phyloP scores from a whole-genome alignment of 2,329 filamentous ascomycete species.

The Aspergillus calidoustus region DNA sequence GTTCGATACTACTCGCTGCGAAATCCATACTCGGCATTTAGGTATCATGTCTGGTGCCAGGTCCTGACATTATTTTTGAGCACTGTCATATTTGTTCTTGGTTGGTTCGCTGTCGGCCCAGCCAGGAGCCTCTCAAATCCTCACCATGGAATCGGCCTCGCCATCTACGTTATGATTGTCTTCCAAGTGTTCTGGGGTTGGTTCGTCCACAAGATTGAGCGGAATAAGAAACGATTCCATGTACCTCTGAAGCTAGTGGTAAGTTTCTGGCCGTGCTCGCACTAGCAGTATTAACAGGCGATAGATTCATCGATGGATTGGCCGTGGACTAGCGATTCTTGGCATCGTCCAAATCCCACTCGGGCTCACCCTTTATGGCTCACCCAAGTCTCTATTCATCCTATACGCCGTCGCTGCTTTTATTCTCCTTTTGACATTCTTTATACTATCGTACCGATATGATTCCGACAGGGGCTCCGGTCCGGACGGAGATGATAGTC shows the following conservation, averaged over 20 bases:
- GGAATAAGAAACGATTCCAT: constrained; percentile 57
- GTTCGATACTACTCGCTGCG: constrained; percentile 63
- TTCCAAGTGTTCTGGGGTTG: constrained; percentile 64
- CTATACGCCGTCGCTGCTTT: constrained; percentile 80
- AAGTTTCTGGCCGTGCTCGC: constrained; percentile 29
- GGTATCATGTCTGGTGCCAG: constrained; percentile 67
- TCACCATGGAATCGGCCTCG: constrained; percentile 69
- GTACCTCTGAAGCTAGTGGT: constrained; percentile 64
- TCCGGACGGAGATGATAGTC: constrained; percentile 57
- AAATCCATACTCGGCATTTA: constrained; percentile 59
- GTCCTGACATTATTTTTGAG: constrained; percentile 63
- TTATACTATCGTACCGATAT: constrained; percentile 75
- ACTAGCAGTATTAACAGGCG: constrained; percentile 45
- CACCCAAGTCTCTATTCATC: constrained; percentile 82
- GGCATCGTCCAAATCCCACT: constrained; percentile 87
- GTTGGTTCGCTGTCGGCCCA: constrained; percentile 67
- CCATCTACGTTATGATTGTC: constrained; percentile 65
- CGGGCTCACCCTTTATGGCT: constrained; percentile 89
- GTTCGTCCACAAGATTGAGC: constrained; percentile 59
- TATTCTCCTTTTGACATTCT: constrained; percentile 74
- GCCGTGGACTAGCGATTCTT: constrained; percentile 75
- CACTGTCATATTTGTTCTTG: constrained; percentile 66
- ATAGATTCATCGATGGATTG: constrained; percentile 86
- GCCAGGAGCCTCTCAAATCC: constrained; percentile 66
- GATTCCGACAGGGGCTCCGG: constrained; percentile 53